Base-by-base conservation (phyloP, 257 asterid genomes). In the Jacaranda mimosifolia region DNA sequence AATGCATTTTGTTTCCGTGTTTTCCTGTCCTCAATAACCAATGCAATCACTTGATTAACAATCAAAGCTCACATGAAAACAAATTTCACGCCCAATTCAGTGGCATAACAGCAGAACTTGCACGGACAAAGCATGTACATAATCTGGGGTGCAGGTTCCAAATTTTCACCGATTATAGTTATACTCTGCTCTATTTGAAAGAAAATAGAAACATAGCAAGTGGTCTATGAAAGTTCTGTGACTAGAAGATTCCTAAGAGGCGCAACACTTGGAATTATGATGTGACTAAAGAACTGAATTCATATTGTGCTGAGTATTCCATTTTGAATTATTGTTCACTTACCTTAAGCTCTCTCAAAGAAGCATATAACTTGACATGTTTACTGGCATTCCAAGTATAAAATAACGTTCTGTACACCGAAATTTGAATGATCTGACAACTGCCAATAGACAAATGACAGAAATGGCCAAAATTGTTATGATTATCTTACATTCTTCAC, bases 1-100 rank as follows among this genome's bases (percentile, higher is more conserved):
- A 76, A 53, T 90, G 83, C 88, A 96, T 87, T 84, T 93, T 90
- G 77, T 96, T 91, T 77, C 97, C 99, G 73, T 88, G 99, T 83
- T 90, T 96, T 58, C 98, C 98, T 96, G 90, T 76, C 36, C 65
- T 66, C 66, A 68, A 63, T 55, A 82, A 73, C 43, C 72, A 70
- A 82, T 53, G 60, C 35, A 81, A 64, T 60, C 51, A 13, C 55
- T 26, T 63, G 52, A 49, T 36, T 11, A 26, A 36, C 53, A 42
- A 58, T 36, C 59, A 66, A 76, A 71, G 57, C 36, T 17, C 62
- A n/a, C 46, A 67, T 51, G 4, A n/a, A 17, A 17, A 55, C 70
- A 46, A 21, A 66, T 76, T 15, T 39, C 32, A 18, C 38, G 78
- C 70, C 45, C 39, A 49, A 64, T 58, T 49, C 48, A 79, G 62